These are phyloP conservation scores for Eucalyptus sp. DNA, from an alignment of 345 rosid genomes.

Conservation along the genomic window DNA sequence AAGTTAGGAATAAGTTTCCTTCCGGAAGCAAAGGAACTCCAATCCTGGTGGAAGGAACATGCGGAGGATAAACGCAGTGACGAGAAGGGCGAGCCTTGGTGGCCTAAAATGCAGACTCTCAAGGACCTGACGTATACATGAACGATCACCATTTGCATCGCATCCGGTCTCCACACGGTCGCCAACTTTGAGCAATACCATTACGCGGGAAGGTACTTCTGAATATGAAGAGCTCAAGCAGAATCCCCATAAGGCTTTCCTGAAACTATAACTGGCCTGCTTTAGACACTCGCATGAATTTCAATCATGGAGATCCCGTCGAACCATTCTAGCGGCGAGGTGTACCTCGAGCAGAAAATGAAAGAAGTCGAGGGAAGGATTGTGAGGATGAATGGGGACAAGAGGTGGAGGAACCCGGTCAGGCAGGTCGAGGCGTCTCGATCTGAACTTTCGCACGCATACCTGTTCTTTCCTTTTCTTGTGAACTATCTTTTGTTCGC, in stretches of 20 bases:
- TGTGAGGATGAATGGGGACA: neutral
- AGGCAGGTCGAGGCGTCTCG: neutral
- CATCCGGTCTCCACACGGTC: neutral
- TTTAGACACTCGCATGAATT: neutral
- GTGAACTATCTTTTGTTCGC: neutral
- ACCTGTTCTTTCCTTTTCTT: neutral
- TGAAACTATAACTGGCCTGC: neutral
- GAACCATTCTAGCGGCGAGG: neutral
- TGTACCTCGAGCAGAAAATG: neutral
- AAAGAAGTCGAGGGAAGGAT: neutral
- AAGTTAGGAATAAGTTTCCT: too few relatives aligned
- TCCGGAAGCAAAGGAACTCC: slow-evolving; percentile 1
- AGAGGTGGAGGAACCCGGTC: neutral
- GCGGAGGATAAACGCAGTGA: slow-evolving; percentile 21
- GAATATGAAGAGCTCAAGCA: neutral
- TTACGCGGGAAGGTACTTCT: neutral
- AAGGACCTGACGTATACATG: neutral
- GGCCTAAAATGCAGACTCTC: slow-evolving; percentile 7
- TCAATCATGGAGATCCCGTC: neutral
- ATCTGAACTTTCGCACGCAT: neutral
- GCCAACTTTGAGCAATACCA: neutral
- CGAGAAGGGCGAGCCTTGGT: slow-evolving; percentile 22
- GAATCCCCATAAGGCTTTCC: neutral
- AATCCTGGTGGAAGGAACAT: slow-evolving; percentile 30
- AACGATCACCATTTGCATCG: neutral